Percentiles rank a stretch among this genome's conserved stretches.
phyloP scores from a whole-genome alignment of 208 protist species.

The Trypanosoma boissoni region DNA sequence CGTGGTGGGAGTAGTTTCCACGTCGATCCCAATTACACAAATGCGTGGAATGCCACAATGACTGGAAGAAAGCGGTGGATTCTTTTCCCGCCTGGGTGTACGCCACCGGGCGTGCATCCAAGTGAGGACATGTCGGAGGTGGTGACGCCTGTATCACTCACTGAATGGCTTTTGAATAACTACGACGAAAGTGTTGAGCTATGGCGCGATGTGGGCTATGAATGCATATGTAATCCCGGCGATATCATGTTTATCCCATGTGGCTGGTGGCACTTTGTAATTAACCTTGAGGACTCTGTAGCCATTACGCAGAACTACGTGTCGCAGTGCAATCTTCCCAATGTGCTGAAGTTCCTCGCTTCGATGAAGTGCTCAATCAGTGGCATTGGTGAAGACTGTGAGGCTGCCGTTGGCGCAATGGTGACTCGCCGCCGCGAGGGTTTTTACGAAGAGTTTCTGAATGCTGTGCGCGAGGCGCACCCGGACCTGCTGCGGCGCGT shows the following conservation, averaged over 20 bases:
- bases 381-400: slow-evolving; percentile 84
- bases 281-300: slow-evolving; percentile 86
- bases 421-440: slow-evolving; percentile 37
- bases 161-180: slow-evolving; percentile 85
- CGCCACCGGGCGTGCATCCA: slow-evolving; percentile 72
- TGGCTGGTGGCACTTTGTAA: slow-evolving; percentile 90
- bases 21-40: slow-evolving; percentile 87
- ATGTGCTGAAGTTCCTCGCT: slow-evolving; percentile 82
- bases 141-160: slow-evolving; percentile 81
- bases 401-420: slow-evolving; percentile 39
- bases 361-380: slow-evolving; percentile 81
- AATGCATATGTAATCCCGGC: slow-evolving; percentile 83
- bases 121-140: slow-evolving; percentile 84
- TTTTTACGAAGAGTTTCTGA: slow-evolving; percentile 68
- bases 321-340: slow-evolving; percentile 62
- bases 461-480: slow-evolving; percentile 47
- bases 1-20: slow-evolving; percentile 87
- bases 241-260: slow-evolving; percentile 90
- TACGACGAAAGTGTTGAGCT: slow-evolving; percentile 77
- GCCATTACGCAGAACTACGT: slow-evolving; percentile 92
- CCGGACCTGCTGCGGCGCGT: slow-evolving; percentile 56
- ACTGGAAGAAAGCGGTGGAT: slow-evolving; percentile 87
- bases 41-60: slow-evolving; percentile 89
- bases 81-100: slow-evolving; percentile 75
- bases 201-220: slow-evolving; percentile 61